Evolutionary conservation across 805 yeast genomes (phyloP), one percentile per base, ranked within the genome.

Genomic region (Yamadazyma phyllophila): DNA sequence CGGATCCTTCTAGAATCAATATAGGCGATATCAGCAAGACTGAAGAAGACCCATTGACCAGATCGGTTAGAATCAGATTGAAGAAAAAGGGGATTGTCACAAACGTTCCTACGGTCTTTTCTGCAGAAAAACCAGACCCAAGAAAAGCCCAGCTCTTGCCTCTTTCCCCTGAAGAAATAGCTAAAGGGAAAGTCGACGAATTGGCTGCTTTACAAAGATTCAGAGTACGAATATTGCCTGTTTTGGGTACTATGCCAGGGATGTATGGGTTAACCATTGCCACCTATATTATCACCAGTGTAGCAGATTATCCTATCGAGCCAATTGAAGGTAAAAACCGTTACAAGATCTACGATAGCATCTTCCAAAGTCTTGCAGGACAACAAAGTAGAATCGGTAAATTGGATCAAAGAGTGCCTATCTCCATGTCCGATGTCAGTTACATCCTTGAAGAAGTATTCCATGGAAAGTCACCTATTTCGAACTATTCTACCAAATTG

Each of bases 71-170:
- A 61, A 78, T 96, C 56, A 78, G 90, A 57, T 75, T 94, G 55
- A 85, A 89, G 62, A 80, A 83, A 59, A 76, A 81, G 52, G 97
- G 97, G 1, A 85, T 94, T 38, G 60, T 69, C 10, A 73, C 76
- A 2, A 88, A 88, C 27, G 86, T 94, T 10, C 88, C 96, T 1
- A 91, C 88, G 11, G 94, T 90, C 0, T 94, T 88, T 59, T 86
- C 96, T 33, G 86, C 96, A 2, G 99, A 94, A 63, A 94, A 94
- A 64, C 99, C 99, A 2, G 97, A 91, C 58, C 96, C 96, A 32
- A 80, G 87, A 45, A 94, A 94, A 69, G 98, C 98, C 3, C 77
- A 82, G 53, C 66, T 94, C 49, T 69, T 94, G 52, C 97, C 97
- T 7, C 71, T 94, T 43, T 85, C 90, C 11, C 91, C 89, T 46